Percentiles rank a stretch among this genome's conserved stretches.
Evolutionary conservation across 163 green algal species (phyloP).

Genomic region (Prototheca cutis): DNA sequence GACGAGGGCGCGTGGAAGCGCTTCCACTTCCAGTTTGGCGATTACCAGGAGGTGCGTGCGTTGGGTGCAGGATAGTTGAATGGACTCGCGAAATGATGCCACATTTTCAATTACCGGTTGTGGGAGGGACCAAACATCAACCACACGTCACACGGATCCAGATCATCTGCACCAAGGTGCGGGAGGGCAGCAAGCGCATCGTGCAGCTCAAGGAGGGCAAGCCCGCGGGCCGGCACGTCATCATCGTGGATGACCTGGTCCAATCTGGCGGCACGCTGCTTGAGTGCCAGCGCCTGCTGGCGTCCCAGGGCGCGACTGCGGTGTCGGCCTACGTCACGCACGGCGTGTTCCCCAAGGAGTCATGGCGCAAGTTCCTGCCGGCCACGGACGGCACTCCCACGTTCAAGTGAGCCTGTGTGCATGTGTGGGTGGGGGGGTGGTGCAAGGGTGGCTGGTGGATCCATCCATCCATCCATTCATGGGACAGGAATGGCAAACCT

Average conservation of each 20-base stretch:
- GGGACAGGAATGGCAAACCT: neutral
- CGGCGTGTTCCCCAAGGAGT: slow-evolving; percentile 90
- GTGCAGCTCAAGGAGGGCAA: slow-evolving; percentile 89
- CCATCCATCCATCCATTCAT: no score
- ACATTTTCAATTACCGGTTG: neutral
- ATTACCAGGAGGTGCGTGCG: slow-evolving; percentile 67
- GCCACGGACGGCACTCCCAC: slow-evolving; percentile 3
- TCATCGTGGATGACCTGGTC: slow-evolving; percentile 98
- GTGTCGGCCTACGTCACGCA: slow-evolving; percentile 97
- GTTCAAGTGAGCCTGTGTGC: slow-evolving; percentile 43
- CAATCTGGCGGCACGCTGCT: slow-evolving; percentile 84
- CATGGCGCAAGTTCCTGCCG: slow-evolving; percentile 65
- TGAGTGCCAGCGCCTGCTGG: slow-evolving; percentile 87
- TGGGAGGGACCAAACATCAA: no score
- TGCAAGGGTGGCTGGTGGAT: no score
- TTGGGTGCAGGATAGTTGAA: neutral
- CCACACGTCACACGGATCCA: no score
- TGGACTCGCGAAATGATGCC: neutral
- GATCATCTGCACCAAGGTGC: slow-evolving; percentile 96
- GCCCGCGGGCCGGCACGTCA: slow-evolving; percentile 72
- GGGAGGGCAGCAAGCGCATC: slow-evolving; percentile 92
- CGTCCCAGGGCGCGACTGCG: slow-evolving; percentile 28
- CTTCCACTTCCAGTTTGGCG: slow-evolving; percentile 92
- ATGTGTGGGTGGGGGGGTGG: no score
- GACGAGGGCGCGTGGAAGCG: slow-evolving; percentile 98